Percentiles rank a stretch among this genome's conserved stretches.
phyloP scores from a whole-genome alignment of 2,329 filamentous ascomycete genomes.

The Thermomyces lanuginosus region DNA sequence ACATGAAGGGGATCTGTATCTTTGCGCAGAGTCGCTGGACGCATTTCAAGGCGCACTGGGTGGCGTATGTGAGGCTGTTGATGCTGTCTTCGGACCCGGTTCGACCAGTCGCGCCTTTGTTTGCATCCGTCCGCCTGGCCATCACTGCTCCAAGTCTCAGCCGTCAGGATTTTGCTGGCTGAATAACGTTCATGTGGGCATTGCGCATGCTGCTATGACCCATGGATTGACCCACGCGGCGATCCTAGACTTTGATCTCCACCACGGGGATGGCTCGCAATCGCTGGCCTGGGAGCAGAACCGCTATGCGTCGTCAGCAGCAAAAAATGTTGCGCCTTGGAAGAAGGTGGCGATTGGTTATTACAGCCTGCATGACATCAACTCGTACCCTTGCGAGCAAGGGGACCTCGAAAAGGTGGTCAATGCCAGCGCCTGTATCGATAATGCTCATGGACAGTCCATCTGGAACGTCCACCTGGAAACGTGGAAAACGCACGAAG shows the following conservation, averaged over 20 bases:
- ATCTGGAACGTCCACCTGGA: constrained; percentile 95
- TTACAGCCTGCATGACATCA: constrained; percentile 94
- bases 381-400: constrained; percentile 89
- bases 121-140: constrained; percentile 78
- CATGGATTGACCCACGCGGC: constrained; percentile 86
- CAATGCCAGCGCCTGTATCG: constrained; percentile 85
- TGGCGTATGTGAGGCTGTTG: constrained; percentile 83
- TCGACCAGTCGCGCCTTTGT: constrained; percentile 70
- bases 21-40: constrained; percentile 69
- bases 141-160: constrained; percentile 78
- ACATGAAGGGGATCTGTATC: constrained; percentile 80
- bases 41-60: constrained; percentile 85
- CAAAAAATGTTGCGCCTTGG: constrained; percentile 56
- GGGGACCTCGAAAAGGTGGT: constrained; percentile 89
- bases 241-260: constrained; percentile 81
- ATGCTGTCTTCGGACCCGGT: constrained; percentile 54
- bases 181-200: constrained; percentile 95
- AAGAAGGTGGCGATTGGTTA: constrained; percentile 86
- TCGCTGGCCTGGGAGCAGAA: constrained; percentile 88
- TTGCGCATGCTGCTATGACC: constrained; percentile 69
- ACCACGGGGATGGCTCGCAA: constrained; percentile 92
- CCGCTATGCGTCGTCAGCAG: constrained; percentile 43
- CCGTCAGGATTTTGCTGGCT: constrained; percentile 97
- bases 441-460: constrained; percentile 82
- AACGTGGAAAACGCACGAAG: constrained; percentile 61